Percentiles rank a stretch among this genome's conserved stretches.
Conservation (phyloP, 768 basidiomycete species). For the Saitozyma podzolica region DNA sequence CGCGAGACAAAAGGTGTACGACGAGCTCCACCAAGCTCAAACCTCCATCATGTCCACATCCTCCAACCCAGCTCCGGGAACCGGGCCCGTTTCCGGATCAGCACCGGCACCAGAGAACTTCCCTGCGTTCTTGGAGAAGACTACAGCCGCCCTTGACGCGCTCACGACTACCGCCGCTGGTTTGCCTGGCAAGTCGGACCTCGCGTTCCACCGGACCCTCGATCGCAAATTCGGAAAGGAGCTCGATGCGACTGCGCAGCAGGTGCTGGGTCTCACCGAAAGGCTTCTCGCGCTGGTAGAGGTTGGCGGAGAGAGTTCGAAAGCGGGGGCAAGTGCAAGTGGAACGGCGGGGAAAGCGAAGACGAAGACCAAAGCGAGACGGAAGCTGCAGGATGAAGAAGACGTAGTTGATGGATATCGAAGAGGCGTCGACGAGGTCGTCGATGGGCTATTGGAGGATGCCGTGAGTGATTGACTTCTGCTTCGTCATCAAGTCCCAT, state of each 20-base stretch:
- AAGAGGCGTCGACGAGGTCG: slow-evolving; percentile 70
- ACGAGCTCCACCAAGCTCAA: too few species aligned
- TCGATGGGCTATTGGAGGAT: slow-evolving; percentile 81
- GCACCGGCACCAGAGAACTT: too few species aligned
- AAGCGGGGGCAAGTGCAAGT: neutral
- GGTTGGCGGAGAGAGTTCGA: neutral
- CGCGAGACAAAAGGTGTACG: too few species aligned
- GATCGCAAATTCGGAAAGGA: slow-evolving; percentile 68
- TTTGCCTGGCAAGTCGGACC: slow-evolving; percentile 62
- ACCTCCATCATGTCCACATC: neutral
- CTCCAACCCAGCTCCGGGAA: neutral
- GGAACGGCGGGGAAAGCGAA: slow-evolving; percentile 10
- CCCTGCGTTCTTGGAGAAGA: neutral
- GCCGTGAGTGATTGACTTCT: slow-evolving; percentile 60
- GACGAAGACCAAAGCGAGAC: slow-evolving; percentile 25
- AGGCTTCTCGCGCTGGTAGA: slow-evolving; percentile 62
- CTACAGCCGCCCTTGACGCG: slow-evolving; percentile 44
- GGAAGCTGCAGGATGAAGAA: slow-evolving; percentile 66
- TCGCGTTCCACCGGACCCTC: slow-evolving; percentile 86
- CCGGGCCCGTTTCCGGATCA: too few species aligned
- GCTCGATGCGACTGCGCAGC: slow-evolving; percentile 68
- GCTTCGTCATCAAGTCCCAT: neutral
- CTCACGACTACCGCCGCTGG: slow-evolving; percentile 47
- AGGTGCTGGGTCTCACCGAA: slow-evolving; percentile 68
- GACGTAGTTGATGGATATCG: slow-evolving; percentile 83